Percentiles rank a stretch among this genome's conserved stretches.
Evolutionary conservation across 306 rosid species (phyloP).

Genomic region (Trifolium dubium): DNA sequence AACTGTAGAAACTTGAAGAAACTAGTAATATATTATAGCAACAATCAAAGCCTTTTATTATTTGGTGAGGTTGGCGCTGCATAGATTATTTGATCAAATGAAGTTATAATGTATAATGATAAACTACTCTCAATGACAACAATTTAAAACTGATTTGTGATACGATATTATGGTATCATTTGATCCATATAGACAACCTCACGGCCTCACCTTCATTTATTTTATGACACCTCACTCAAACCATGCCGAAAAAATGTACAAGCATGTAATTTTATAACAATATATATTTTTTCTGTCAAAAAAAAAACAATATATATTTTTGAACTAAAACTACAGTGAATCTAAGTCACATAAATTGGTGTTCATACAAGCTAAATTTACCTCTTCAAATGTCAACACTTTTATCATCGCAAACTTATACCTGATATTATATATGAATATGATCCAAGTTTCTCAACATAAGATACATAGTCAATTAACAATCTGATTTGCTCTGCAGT

Average conservation of each 20-base stretch:
- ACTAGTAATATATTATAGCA: too few species aligned
- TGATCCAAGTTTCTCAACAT: too few species aligned
- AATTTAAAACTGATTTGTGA: neutral
- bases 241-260: slow-evolving; percentile 20
- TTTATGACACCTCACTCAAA: slow-evolving; percentile 14
- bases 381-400: neutral
- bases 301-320: slow-evolving; percentile 7
- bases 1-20: too few species aligned
- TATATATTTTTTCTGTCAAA: slow-evolving; percentile 13
- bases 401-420: neutral
- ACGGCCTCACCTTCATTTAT: neutral
- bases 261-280: neutral
- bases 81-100: neutral
- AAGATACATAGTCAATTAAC: neutral
- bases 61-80: neutral
- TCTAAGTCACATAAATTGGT: neutral
- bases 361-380: slow-evolving; percentile 15
- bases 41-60: too few species aligned
- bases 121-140: neutral
- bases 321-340: slow-evolving; percentile 23
- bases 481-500: neutral
- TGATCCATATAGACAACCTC: neutral
- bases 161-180: neutral
- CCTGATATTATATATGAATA: too few species aligned
- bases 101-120: neutral